Evolutionary conservation across 352 stramenopile genomes (phyloP).

Genomic region (Pythium inflatum): DNA sequence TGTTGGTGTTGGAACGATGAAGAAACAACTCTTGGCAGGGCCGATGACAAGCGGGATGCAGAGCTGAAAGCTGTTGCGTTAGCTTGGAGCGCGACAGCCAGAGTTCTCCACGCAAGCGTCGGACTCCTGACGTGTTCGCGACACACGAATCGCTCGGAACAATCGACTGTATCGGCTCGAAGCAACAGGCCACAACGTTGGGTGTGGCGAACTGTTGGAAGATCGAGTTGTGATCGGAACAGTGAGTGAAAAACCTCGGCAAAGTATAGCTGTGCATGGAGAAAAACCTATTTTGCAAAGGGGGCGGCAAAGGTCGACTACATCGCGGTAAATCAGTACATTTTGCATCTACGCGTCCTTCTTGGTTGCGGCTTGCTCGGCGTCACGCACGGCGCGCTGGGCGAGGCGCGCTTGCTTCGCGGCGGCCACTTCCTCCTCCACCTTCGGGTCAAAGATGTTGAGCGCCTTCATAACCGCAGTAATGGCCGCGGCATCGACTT

Average conservation of each 20-base stretch:
- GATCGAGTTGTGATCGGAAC: slow-evolving; percentile 18
- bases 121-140: no score
- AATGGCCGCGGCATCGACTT: slow-evolving; percentile 77
- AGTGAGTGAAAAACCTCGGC: slow-evolving; percentile 14
- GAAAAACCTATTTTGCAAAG: slow-evolving; percentile 52
- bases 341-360: slow-evolving; percentile 12
- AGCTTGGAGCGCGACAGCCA: no score
- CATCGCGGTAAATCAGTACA: slow-evolving; percentile 22
- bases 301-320: not conserved
- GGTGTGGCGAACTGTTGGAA: slow-evolving; percentile 16
- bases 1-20: not conserved
- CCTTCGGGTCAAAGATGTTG: slow-evolving; percentile 63
- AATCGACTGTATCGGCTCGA: no score
- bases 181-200: not conserved
- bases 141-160: no score
- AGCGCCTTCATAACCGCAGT: slow-evolving; percentile 85
- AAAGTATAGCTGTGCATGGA: not conserved
- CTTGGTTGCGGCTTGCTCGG: slow-evolving; percentile 35
- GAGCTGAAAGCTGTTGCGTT: no score
- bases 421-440: slow-evolving; percentile 46
- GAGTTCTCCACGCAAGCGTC: no score
- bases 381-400: slow-evolving; percentile 40
- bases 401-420: slow-evolving; percentile 59
- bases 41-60: no score
- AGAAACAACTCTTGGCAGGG: no score